Conservation (phyloP, 2,329 filamentous ascomycete species). For the Aspergillus pseudoterreus region DNA sequence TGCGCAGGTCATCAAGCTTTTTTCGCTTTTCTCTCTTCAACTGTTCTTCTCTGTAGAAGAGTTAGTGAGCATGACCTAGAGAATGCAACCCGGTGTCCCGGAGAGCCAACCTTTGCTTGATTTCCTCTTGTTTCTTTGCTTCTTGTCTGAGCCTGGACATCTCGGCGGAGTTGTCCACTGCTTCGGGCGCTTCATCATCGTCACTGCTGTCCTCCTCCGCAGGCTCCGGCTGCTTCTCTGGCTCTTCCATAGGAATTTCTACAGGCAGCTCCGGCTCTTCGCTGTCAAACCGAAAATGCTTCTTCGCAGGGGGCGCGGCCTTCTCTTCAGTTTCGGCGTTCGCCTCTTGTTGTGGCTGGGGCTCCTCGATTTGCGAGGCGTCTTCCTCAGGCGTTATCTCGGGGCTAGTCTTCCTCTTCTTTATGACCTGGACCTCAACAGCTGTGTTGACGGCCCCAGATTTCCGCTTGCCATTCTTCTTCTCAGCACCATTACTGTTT, state of each 20-base stretch:
- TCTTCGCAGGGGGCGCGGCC: constrained; percentile 15
- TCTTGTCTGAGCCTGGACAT: constrained; percentile 35
- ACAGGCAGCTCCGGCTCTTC: constrained; percentile 33
- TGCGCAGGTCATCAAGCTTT: constrained; percentile 37
- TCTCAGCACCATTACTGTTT: not conserved
- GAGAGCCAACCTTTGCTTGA: constrained; percentile 33
- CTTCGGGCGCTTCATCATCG: constrained; percentile 40
- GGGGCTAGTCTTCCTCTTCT: constrained; percentile 31
- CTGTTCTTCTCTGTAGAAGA: constrained; percentile 32
- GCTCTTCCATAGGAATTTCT: constrained; percentile 16
- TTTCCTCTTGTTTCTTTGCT: constrained; percentile 36
- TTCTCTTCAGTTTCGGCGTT: constrained; percentile 13
- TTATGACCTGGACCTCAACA: constrained; percentile 16
- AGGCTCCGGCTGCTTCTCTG: constrained; percentile 12
- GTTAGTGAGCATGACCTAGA: constrained; percentile 16
- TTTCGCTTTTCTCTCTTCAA: constrained; percentile 38
- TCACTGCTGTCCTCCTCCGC: constrained; percentile 30
- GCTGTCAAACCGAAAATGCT: constrained; percentile 40
- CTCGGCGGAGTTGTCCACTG: constrained; percentile 39
- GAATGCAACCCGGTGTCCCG: not conserved
- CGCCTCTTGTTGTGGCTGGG: constrained; percentile 6
- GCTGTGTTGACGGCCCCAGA: not conserved
- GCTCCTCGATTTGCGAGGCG: constrained; percentile 7
- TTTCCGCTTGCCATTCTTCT: not conserved
- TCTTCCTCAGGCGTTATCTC: constrained; percentile 16